Evolutionary conservation across 129 eudicot genomes (phyloP).

Genomic region (Flaveria bidentis): DNA sequence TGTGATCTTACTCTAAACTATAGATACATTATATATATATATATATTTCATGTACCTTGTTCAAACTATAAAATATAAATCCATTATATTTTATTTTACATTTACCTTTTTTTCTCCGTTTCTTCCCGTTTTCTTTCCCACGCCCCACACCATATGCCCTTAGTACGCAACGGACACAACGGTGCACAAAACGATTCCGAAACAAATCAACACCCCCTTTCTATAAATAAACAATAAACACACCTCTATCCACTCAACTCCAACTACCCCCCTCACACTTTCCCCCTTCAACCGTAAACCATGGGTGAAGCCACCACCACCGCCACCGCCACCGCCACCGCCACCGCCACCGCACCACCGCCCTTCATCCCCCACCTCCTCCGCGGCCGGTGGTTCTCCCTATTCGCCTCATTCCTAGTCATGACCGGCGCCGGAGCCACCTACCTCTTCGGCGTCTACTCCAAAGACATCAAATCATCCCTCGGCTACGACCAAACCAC

Average conservation of each 20-base stretch:
- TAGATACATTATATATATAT: too few relatives aligned
- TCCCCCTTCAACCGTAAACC: constrained; percentile 15
- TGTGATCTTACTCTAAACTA: too few relatives aligned
- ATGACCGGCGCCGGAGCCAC: constrained; percentile 53
- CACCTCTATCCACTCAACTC: background rate
- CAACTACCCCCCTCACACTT: constrained; percentile 20
- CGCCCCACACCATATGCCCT: too few relatives aligned
- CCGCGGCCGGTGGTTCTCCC: constrained; percentile 51
- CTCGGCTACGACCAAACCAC: constrained; percentile 66
- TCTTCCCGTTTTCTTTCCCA: too few relatives aligned
- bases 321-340: background rate
- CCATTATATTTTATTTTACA: too few relatives aligned
- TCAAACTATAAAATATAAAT: too few relatives aligned
- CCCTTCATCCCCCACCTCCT: constrained; percentile 28
- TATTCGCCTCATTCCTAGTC: constrained; percentile 46
- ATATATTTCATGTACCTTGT: too few relatives aligned
- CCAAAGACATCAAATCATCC: constrained; percentile 49
- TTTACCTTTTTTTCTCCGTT: too few relatives aligned
- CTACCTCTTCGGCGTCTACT: constrained; percentile 58
- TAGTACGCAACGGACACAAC: too few relatives aligned
- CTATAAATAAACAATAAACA: background rate
- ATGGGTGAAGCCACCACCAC: constrained; percentile 34
- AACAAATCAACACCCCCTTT: background rate
- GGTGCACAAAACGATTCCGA: background rate
- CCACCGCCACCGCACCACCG: background rate